phyloP scores from a whole-genome alignment of 768 basidiomycete species.

The Coprinellus aureogranulatus region DNA sequence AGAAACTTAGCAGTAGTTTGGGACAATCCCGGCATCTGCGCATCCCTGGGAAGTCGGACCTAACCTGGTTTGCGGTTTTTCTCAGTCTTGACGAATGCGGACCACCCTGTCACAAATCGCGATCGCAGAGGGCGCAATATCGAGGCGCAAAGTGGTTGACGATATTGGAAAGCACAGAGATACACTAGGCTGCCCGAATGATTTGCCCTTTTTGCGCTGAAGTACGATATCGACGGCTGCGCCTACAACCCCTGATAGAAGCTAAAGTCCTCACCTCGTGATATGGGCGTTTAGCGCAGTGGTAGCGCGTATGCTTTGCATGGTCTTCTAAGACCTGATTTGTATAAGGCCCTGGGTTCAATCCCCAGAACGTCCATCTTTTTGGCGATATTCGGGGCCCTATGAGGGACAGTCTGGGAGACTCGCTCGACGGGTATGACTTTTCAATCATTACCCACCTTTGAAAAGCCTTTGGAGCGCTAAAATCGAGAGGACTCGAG shows the following conservation, averaged over 20 bases:
- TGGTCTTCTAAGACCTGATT: constrained; percentile 11
- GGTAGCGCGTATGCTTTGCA: constrained; percentile 47
- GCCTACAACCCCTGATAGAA: no score
- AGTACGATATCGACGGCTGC: background rate
- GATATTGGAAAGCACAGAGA: no score
- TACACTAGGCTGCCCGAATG: no score
- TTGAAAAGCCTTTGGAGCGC: no score
- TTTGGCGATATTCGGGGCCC: no score
- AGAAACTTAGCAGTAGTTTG: background rate
- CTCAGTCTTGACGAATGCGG: background rate
- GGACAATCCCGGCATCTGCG: background rate
- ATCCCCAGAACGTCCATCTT: constrained; percentile 39
- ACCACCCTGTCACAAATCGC: background rate
- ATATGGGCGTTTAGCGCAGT: constrained; percentile 29
- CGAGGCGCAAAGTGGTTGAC: no score
- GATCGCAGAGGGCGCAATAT: background rate
- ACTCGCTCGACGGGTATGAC: no score
- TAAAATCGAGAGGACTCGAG: no score
- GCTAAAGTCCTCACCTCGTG: background rate
- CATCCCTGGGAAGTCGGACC: background rate
- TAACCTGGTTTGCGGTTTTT: background rate
- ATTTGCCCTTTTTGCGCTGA: background rate
- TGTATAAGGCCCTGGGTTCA: constrained; percentile 45
- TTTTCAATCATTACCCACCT: no score
- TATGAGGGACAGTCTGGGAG: no score